These are phyloP conservation scores for Drechslerella coelobrocha DNA, from an alignment of 2,329 filamentous ascomycete species.

Conservation along the genomic window DNA sequence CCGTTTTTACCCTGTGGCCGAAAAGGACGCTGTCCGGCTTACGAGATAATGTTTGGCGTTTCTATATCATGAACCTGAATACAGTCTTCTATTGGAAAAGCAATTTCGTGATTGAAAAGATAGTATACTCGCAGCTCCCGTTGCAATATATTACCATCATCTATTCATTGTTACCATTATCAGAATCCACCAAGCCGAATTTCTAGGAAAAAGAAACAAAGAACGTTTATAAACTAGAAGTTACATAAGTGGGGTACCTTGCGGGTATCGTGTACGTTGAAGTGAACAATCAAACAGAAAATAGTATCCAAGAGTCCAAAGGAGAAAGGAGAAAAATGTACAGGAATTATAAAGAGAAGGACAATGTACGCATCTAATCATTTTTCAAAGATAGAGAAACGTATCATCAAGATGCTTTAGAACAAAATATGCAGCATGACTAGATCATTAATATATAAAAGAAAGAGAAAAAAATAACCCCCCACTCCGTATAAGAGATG, in stretches of 20 bases:
- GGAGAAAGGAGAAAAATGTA: slow-evolving; percentile 18
- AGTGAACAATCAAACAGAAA: slow-evolving; percentile 10
- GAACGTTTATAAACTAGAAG: slow-evolving; percentile 14
- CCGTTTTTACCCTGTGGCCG: too few relatives aligned
- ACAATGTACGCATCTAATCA: slow-evolving; percentile 25
- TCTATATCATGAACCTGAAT: too few relatives aligned
- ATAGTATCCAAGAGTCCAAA: slow-evolving; percentile 14
- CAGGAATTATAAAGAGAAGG: slow-evolving; percentile 19
- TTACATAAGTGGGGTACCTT: slow-evolving; percentile 10
- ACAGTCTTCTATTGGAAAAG: too few relatives aligned
- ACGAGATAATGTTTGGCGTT: too few relatives aligned
- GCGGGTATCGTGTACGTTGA: slow-evolving; percentile 49
- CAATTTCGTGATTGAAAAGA: too few relatives aligned
- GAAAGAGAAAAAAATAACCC: slow-evolving; percentile 26
- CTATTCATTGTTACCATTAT: too few relatives aligned
- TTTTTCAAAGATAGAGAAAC: neutral
- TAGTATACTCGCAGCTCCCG: too few relatives aligned
- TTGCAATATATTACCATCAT: too few relatives aligned
- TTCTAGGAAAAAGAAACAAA: slow-evolving; percentile 14
- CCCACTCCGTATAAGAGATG: neutral
- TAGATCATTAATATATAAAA: slow-evolving; percentile 31
- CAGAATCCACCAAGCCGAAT: slow-evolving; percentile 5
- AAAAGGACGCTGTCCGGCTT: too few relatives aligned
- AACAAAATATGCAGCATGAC: slow-evolving; percentile 11
- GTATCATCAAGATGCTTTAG: slow-evolving; percentile 3